Percentiles rank a stretch among this genome's conserved stretches.
phyloP scores from a whole-genome alignment of 2,329 filamentous ascomycete species.

The Epichloe sibirici region DNA sequence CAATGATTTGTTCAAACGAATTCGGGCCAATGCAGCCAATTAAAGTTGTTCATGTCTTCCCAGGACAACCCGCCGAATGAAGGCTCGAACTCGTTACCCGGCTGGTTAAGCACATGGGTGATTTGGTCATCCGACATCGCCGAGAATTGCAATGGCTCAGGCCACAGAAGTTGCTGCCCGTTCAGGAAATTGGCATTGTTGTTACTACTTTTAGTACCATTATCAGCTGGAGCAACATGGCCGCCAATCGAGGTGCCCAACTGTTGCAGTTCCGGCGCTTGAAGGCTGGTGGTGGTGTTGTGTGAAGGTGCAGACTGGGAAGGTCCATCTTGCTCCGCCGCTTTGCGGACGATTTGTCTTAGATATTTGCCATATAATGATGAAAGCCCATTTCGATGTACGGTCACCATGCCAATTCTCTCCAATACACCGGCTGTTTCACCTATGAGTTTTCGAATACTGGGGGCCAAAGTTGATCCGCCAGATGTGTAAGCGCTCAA shows the following conservation, averaged over 20 bases:
- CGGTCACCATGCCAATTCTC: conserved; percentile 52
- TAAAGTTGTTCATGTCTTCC: conserved; percentile 46
- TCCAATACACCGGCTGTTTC: conserved; percentile 58
- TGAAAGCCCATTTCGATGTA: conserved; percentile 55
- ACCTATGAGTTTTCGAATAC: conserved; percentile 51
- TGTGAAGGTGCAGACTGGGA: conserved; percentile 2
- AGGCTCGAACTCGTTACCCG: conserved; percentile 45
- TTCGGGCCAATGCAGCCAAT: conserved; percentile 43
- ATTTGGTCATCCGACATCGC: conserved; percentile 61
- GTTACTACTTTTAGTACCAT: conserved; percentile 6
- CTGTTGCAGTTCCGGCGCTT: conserved; percentile 6
- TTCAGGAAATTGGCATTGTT: conserved; percentile 14
- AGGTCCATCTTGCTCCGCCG: conserved; percentile 8
- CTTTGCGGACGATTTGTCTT: conserved; percentile 30
- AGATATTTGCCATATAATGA: conserved; percentile 34
- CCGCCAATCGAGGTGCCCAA: conserved; percentile 9
- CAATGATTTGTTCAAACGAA: conserved; percentile 12
- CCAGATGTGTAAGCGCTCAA: conserved; percentile 47
- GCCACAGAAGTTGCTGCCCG: conserved; percentile 24
- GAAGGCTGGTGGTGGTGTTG: not conserved
- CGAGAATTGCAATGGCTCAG: conserved; percentile 48
- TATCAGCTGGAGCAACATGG: not conserved
- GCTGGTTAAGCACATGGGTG: conserved; percentile 51
- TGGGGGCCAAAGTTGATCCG: conserved; percentile 46
- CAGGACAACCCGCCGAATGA: conserved; percentile 43